phyloP scores from a whole-genome alignment of 2,329 filamentous ascomycete genomes.

The Calonectria leucothoes region DNA sequence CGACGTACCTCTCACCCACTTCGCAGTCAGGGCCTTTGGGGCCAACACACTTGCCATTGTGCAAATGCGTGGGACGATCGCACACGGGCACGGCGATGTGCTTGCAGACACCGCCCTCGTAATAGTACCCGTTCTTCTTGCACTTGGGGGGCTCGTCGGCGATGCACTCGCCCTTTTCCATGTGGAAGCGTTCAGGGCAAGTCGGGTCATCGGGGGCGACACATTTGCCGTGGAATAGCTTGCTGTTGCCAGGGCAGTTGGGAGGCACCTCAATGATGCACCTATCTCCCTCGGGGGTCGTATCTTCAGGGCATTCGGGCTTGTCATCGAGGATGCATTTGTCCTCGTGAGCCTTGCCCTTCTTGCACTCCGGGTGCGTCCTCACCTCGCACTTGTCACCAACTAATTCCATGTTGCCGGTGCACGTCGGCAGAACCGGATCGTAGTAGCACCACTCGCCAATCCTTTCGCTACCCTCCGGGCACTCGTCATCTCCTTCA shows the following conservation, averaged over 20 bases:
- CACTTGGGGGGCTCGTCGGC: background rate
- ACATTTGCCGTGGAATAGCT: background rate
- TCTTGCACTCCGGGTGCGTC: background rate
- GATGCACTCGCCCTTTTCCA: background rate
- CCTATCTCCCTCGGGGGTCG: background rate
- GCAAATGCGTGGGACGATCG: background rate
- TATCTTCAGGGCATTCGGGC: background rate
- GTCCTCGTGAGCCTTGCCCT: background rate
- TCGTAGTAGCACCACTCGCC: background rate
- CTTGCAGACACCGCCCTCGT: background rate
- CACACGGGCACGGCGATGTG: background rate
- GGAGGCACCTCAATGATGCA: background rate
- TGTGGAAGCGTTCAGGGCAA: background rate
- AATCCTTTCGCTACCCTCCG: too few relatives aligned
- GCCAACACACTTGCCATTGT: background rate
- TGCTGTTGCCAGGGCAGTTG: background rate
- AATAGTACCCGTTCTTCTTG: background rate
- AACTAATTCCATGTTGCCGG: background rate
- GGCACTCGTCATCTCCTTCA: background rate
- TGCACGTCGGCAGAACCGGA: background rate
- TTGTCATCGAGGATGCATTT: background rate
- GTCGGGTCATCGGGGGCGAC: background rate
- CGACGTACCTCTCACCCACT: background rate
- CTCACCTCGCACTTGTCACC: background rate
- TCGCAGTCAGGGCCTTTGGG: background rate